phyloP scores from a whole-genome alignment of 2,329 filamentous ascomycete genomes.

The Beauveria sp. region DNA sequence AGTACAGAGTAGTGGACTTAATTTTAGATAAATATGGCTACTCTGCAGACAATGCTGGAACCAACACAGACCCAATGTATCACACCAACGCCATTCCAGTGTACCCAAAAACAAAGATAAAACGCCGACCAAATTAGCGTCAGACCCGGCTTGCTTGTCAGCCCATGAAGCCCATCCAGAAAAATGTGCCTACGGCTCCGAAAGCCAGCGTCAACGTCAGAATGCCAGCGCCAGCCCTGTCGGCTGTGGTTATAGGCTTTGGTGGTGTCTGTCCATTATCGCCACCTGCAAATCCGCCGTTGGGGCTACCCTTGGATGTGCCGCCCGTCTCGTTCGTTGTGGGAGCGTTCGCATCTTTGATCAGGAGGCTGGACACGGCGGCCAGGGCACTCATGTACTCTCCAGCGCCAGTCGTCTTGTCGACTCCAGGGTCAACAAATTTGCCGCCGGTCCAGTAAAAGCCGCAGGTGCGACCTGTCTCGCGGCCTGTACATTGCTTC shows the following conservation, averaged over 20 bases:
- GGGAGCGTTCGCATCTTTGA: conserved; percentile 28
- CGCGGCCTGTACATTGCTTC: conserved; percentile 53
- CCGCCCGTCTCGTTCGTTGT: conserved; percentile 40
- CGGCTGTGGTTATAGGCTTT: conserved; percentile 33
- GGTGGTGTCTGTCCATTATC: conserved; percentile 20
- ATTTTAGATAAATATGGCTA: not conserved
- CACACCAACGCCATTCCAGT: not conserved
- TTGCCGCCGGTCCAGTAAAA: conserved; percentile 44
- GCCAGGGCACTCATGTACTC: conserved; percentile 49
- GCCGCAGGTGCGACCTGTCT: conserved; percentile 52
- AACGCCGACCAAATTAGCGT: not conserved
- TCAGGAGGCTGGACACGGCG: conserved; percentile 42
- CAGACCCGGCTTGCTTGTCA: not conserved
- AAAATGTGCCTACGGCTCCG: conserved; percentile 34
- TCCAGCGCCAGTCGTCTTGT: conserved; percentile 44
- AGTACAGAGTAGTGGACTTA: too few species aligned
- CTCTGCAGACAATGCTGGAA: not conserved
- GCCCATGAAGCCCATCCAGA: conserved; percentile 41
- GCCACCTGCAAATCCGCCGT: conserved; percentile 20
- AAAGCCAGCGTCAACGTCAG: conserved; percentile 38
- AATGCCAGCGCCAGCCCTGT: conserved; percentile 42
- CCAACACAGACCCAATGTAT: not conserved
- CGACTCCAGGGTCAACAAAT: conserved; percentile 27
- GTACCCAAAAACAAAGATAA: not conserved
- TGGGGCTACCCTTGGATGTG: conserved; percentile 31